Base-by-base conservation (phyloP, 1,139 yeast species). In the Suhomyces guaymorum region DNA sequence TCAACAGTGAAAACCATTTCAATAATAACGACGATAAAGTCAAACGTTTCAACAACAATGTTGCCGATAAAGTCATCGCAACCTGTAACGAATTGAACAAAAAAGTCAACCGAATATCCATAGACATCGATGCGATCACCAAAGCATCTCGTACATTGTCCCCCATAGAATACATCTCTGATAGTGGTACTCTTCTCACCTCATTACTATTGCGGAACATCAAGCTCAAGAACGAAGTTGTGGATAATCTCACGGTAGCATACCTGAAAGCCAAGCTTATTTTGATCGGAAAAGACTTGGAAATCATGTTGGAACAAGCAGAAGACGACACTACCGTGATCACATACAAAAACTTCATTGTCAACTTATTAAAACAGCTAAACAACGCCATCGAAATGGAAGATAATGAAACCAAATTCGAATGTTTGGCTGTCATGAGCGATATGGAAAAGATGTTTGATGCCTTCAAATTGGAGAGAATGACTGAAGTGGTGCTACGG, bases 371-470 rank as follows among this genome's bases (percentile, higher is more conserved):
- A 28, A 63, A 61, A 35, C 83, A 78, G 47, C 59, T 78, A 41
- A 73, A 75, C 41, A 60, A 52, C n/a, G 73, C 80, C 4, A 66
- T 75, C 8, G 72, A 71, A 11, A 47, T 55, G 17, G 73, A 73
- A 28, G 81, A 78, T 47, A 60, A 65, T 24, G 72, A 72, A 26
- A 73, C 72, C 11, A 73, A 75, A 37, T 67, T 70, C 59, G 83
- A 78, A 50, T 75, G 82, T 47, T 63, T 78, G 41, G 80, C 80
- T 0, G 79, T 78, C 28, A 76, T 78, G 15, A 70, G 66, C 41
- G 83, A 78, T 48, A 73, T 78, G 64, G 83, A 78, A 47, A 72
- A 74, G 48, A 78, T 78, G 82, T 78, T 76, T 53, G 80, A 76
- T 26, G 70, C 64, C 1, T 69, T 61, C 49, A 69, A 68, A 44